phyloP scores from a whole-genome alignment of 139 green algal species.

The Micromonas commoda region DNA sequence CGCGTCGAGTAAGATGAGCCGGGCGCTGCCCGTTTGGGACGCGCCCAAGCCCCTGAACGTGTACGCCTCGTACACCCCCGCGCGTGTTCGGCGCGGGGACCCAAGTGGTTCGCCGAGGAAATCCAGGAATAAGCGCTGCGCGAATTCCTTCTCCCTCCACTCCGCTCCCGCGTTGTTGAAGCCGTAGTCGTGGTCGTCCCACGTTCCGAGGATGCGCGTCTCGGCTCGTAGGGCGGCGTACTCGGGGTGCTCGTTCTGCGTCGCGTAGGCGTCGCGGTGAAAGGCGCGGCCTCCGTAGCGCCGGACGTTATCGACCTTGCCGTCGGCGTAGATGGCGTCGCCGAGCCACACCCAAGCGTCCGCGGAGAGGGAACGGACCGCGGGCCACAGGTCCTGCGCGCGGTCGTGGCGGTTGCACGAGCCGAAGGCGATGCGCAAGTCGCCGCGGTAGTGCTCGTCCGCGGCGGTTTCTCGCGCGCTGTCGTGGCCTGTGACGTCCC shows the following conservation, averaged over 20 bases:
- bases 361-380: not conserved
- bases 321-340: slow-evolving; percentile 42
- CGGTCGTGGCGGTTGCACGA: slow-evolving; percentile 5
- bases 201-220: slow-evolving; percentile 37
- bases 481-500: too few species aligned
- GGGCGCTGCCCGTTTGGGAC: not conserved
- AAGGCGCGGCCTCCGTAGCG: not conserved
- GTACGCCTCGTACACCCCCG: slow-evolving; percentile 18
- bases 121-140: not conserved
- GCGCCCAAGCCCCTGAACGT: not conserved
- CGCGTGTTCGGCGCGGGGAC: not conserved
- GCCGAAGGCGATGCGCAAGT: not conserved
- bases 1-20: not conserved
- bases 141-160: not conserved
- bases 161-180: slow-evolving; percentile 32
- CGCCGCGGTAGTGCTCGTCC: too few species aligned
- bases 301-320: not conserved
- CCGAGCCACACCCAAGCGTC: slow-evolving; percentile 41
- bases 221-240: slow-evolving; percentile 12
- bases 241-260: not conserved
- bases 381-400: slow-evolving; percentile 28
- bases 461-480: too few species aligned
- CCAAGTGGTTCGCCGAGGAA: not conserved
- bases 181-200: slow-evolving; percentile 48
- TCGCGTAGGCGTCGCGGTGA: not conserved